A percentile compares a stretch with the other conserved stretches of the same genome.
Conservation (phyloP, 2,329 filamentous ascomycete genomes). For the Penicillium sp. region DNA sequence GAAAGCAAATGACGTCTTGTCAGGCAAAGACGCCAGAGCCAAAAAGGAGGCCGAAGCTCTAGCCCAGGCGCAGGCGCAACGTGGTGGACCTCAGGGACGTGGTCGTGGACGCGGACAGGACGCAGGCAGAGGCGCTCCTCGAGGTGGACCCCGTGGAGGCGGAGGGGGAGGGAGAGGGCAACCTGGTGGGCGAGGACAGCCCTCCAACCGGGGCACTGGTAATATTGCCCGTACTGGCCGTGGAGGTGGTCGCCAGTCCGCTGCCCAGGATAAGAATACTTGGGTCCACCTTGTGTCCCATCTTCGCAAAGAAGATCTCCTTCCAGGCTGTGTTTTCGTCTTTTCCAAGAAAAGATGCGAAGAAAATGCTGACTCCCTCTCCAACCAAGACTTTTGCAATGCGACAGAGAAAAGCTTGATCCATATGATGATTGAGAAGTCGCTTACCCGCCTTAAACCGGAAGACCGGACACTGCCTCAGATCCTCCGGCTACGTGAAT, state of each 20-base stretch:
- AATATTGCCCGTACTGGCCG: constrained; percentile 90
- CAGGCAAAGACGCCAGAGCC: constrained; percentile 71
- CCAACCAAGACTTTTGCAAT: constrained; percentile 93
- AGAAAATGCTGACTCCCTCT: constrained; percentile 92
- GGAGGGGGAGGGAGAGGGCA: constrained; percentile 39
- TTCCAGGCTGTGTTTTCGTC: constrained; percentile 95
- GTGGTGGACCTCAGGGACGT: constrained; percentile 56
- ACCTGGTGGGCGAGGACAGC: constrained; percentile 54
- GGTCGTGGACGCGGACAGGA: constrained; percentile 56
- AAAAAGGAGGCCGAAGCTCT: constrained; percentile 53
- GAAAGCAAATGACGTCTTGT: constrained; percentile 78
- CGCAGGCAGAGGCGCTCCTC: constrained; percentile 56
- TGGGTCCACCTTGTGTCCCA: constrained; percentile 97
- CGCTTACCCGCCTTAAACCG: constrained; percentile 83
- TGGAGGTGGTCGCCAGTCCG: constrained; percentile 81
- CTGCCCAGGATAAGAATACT: constrained; percentile 90
- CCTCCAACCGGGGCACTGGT: constrained; percentile 63
- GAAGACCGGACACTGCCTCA: constrained; percentile 91
- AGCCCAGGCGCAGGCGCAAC: constrained; percentile 55
- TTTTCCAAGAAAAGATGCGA: constrained; percentile 98
- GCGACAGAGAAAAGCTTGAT: constrained; percentile 93
- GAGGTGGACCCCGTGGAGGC: constrained; percentile 45
- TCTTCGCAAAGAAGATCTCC: constrained; percentile 79
- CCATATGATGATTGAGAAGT: constrained; percentile 97
- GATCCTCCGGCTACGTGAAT: constrained; percentile 81